Base-by-base conservation (phyloP, 768 basidiomycete genomes). In the Tulasnella sp. region DNA sequence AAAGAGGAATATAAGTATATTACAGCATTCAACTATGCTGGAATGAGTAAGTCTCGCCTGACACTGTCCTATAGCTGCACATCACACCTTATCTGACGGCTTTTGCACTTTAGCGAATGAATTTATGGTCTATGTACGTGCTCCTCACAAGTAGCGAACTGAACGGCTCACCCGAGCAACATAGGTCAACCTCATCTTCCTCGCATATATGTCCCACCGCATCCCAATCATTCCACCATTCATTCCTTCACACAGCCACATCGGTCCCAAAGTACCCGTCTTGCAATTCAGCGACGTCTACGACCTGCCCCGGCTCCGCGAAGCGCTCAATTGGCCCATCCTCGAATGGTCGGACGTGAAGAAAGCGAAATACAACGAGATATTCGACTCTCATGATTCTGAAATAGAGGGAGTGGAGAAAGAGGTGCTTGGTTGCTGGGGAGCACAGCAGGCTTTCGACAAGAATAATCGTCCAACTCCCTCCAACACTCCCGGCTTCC, bases 291-390 rank as follows among this genome's bases (percentile, higher is more conserved):
- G 90, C 34, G 88, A 90, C 40, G 88, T 92, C 0, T 92, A 92
- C 82, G 91, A 93, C 83, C 85, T 92, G 69, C 88, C 89, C 0
- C 87, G 89, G 11, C 87, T 92, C 5, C 86, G 88, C 46, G 84
- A 86, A 75, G 83, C 84, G 22, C 83, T 92, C 37, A 86, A 87
- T 24, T 85, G 83, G 72, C 89, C 91, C 0, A 83, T 93, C 22
- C 83, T 92, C 7, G 91, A 93, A 84, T 93, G 91, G 91, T 87
- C 89, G 69, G 88, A 92, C 80, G 88, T 93, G 72, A 93, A 93
- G 83, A 86, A 89, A 79, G 83, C 84, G 18, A 82, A 82, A 80
- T 48, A 77, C 42, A 69, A 54, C 72, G 79, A 75, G 42, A 28
- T 5, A 6, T 42, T 75, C 18, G 74, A 75, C 74, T 34, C 20